Evolutionary conservation across 2,329 filamentous ascomycete genomes (phyloP).

Genomic region (Colletotrichum salicis): DNA sequence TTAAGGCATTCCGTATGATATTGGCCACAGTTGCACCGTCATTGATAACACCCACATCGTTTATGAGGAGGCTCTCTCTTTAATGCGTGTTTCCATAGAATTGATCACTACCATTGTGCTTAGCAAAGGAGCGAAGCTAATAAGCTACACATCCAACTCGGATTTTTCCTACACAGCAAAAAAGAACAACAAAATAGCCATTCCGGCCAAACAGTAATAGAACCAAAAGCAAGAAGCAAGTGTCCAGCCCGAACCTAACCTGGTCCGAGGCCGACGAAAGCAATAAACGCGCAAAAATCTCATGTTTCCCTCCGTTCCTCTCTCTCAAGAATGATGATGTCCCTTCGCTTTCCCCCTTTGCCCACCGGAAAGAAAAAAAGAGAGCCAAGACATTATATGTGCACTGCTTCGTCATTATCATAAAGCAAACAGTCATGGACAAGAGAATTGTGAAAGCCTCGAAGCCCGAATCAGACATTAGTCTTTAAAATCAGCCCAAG

Average conservation of each 20-base stretch:
- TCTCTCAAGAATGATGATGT: conserved; percentile 11
- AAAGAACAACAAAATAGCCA: background rate
- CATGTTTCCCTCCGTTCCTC: conserved; percentile 1
- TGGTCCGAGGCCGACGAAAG: background rate
- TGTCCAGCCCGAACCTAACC: conserved; percentile 11
- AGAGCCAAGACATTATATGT: conserved; percentile 30
- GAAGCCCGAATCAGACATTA: conserved; percentile 34
- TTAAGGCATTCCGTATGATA: too few relatives aligned
- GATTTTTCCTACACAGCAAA: conserved; percentile 16
- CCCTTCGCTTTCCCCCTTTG: background rate
- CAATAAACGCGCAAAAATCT: background rate
- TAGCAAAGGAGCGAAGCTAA: conserved; percentile 3
- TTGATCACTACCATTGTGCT: conserved; percentile 24
- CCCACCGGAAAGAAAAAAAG: background rate
- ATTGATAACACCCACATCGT: background rate
- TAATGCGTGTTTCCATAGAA: conserved; percentile 17
- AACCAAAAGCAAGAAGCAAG: background rate
- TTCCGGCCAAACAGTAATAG: background rate
- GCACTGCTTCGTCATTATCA: conserved; percentile 37
- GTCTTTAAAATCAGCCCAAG: conserved; percentile 26
- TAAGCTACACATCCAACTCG: conserved; percentile 15
- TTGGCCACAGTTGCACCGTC: too few relatives aligned
- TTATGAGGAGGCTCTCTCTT: background rate
- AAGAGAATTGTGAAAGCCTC: conserved; percentile 30
- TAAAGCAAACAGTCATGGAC: conserved; percentile 35